Evolutionary conservation across 1,284 basidiomycete genomes (phyloP), one percentile per base, ranked within the genome.

Genomic region (Pseudozyma tsukubaensis): DNA sequence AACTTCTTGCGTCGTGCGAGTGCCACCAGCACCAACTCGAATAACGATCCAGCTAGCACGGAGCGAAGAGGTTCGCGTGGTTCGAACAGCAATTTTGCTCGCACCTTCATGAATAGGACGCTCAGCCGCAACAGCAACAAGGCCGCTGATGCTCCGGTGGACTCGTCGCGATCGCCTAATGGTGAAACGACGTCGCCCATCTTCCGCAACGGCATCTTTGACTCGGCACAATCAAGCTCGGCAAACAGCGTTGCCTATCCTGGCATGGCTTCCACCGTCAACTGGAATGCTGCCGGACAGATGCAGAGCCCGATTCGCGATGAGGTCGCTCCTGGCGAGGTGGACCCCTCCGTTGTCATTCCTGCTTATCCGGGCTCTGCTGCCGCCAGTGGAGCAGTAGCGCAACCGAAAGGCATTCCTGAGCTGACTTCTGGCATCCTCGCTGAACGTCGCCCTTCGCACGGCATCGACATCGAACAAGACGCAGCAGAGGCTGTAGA

Each of bases 391-490:
- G 51, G 16, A 19, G 32, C 45, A n/a, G 37, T 52, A 36, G 36
- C 58, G 35, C 61, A 57, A 47, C 58, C 58, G 16, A 44, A 56
- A 18, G 13, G 5, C 18, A 37, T 72, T 2, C 21, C 36, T 13
- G 52, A 66, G 8, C n/a, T 62, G 18, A 18, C 62, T 24, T 45
- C 63, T 9, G 43, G 53, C 0, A 18, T 51, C 14, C 53, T 67
- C 13, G 52, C 60, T 8, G 35, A 59, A 39, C 59, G 70, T 43
- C 66, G 69, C 39, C 59, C 66, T 1, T 71, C 73, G 0, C 58
- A 64, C 8, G 78, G 76, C 14, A 69, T 78, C 53, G 70, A 78
- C 24, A 57, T 79, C 44, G 78, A 80, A 58, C 77, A 79, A 44
- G 63, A 67, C 35, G 58, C 51, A 1, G 50, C 51, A 14, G 76